A percentile compares a stretch with the other conserved stretches of the same genome.
phyloP scores from a whole-genome alignment of 768 basidiomycete species.

The Cytidiella melzeri region DNA sequence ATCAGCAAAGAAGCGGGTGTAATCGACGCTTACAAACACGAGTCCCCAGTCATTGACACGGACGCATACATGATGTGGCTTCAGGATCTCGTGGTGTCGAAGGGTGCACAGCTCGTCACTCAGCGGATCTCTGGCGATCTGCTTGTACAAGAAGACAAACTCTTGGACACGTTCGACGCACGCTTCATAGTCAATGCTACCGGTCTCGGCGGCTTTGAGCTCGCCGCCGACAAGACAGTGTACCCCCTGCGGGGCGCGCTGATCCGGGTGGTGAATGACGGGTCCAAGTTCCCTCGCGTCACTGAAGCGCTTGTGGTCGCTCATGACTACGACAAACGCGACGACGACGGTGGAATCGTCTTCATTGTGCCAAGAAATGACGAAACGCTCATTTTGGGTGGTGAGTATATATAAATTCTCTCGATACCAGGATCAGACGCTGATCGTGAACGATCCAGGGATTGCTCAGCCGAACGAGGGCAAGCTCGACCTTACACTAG shows the following conservation, averaged over 20 bases:
- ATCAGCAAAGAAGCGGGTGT: constrained; percentile 26
- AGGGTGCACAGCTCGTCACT: constrained; percentile 27
- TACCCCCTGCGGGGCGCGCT: constrained; percentile 34
- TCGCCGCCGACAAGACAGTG: constrained; percentile 28
- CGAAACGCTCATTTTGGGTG: constrained; percentile 28
- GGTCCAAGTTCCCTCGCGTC: constrained; percentile 30
- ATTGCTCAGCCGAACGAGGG: constrained; percentile 16
- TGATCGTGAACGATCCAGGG: constrained; percentile 5
- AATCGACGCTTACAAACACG: constrained; percentile 31
- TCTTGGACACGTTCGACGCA: constrained; percentile 24
- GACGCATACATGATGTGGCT: constrained; percentile 32
- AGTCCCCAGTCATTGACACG: constrained; percentile 32
- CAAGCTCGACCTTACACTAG: constrained; percentile 17
- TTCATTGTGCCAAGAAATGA: constrained; percentile 28
- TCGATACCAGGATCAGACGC: too few species aligned
- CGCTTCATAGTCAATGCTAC: constrained; percentile 32
- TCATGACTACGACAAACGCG: constrained; percentile 24
- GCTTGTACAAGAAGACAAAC: constrained; percentile 17
- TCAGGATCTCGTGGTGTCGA: constrained; percentile 18
- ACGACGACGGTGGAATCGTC: constrained; percentile 28
- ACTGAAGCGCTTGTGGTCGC: constrained; percentile 28
- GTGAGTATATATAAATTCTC: constrained; percentile 3
- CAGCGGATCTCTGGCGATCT: constrained; percentile 28
- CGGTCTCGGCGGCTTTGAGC: constrained; percentile 26
- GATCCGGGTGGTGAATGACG: constrained; percentile 27